These are phyloP conservation scores for Cystobasidium ongulense DNA, from an alignment of 768 basidiomycete species.

Conservation along the genomic window DNA sequence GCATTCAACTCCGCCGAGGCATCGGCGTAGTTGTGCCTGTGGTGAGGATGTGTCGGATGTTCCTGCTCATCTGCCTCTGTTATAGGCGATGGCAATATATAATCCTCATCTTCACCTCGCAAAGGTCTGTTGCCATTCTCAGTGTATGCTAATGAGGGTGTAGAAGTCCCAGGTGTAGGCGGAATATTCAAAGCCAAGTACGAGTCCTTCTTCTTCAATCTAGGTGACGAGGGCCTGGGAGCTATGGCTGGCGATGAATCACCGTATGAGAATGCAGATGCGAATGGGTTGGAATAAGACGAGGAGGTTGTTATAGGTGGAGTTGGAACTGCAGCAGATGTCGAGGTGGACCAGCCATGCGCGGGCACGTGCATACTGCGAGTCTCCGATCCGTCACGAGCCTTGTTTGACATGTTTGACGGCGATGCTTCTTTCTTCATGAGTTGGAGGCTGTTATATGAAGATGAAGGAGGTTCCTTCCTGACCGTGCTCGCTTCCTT, in stretches of 20 bases:
- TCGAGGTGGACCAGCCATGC: not conserved
- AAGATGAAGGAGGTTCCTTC: not conserved
- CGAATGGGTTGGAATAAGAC: not conserved
- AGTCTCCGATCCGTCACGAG: not conserved
- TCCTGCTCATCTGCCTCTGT: not conserved
- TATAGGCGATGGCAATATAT: not conserved
- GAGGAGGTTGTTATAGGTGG: not conserved
- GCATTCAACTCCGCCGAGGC: not conserved
- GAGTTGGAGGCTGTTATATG: not conserved
- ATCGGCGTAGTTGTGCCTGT: not conserved
- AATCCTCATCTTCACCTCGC: conserved; percentile 11
- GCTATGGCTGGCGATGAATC: not conserved
- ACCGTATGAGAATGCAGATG: not conserved
- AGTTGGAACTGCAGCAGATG: not conserved
- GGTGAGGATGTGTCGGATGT: not conserved
- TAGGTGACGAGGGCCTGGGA: not conserved
- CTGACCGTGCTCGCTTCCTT: not conserved
- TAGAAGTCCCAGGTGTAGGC: conserved; percentile 8
- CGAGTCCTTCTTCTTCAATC: not conserved
- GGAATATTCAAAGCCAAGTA: conserved; percentile 19
- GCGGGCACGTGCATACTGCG: not conserved
- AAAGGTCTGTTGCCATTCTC: conserved; percentile 7
- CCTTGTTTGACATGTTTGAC: not conserved
- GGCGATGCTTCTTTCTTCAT: not conserved
- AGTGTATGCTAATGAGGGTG: not conserved